Percentiles rank a stretch among this genome's conserved stretches.
Evolutionary conservation across 2,329 filamentous ascomycete species (phyloP).

Genomic region (Esteya vermicola): DNA sequence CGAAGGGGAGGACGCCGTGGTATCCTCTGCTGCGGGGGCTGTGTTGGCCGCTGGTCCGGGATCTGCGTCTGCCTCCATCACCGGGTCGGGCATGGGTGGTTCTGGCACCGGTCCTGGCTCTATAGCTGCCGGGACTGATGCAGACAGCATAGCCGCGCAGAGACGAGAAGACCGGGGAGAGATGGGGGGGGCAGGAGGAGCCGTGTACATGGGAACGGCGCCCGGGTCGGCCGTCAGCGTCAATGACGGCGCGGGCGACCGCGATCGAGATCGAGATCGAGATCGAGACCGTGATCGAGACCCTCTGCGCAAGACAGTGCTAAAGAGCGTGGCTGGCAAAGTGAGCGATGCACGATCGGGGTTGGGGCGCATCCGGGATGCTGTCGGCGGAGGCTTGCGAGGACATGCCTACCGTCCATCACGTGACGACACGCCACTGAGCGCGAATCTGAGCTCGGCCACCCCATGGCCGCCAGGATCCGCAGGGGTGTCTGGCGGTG

Average conservation of each 20-base stretch:
- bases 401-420: conserved; percentile 41
- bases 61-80: no score
- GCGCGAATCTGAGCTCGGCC: no score
- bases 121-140: no score
- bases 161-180: no score
- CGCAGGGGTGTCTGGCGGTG: no score
- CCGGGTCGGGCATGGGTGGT: no score
- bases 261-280: conserved; percentile 20
- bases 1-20: no score
- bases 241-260: conserved; percentile 31
- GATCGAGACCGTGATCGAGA: conserved; percentile 18
- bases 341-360: conserved; percentile 72
- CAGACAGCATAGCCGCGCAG: no score
- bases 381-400: conserved; percentile 48
- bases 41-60: no score
- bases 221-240: conserved; percentile 31
- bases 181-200: conserved; percentile 16
- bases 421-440: conserved; percentile 34
- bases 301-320: conserved; percentile 48
- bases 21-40: no score
- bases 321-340: conserved; percentile 67
- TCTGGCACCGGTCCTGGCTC: no score
- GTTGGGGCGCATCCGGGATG: conserved; percentile 74
- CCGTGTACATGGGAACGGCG: conserved; percentile 27
- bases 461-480: no score